Evolutionary conservation across 768 basidiomycete species (phyloP), one percentile per base, ranked within the genome.

Genomic region (Hypholoma sublateritium): DNA sequence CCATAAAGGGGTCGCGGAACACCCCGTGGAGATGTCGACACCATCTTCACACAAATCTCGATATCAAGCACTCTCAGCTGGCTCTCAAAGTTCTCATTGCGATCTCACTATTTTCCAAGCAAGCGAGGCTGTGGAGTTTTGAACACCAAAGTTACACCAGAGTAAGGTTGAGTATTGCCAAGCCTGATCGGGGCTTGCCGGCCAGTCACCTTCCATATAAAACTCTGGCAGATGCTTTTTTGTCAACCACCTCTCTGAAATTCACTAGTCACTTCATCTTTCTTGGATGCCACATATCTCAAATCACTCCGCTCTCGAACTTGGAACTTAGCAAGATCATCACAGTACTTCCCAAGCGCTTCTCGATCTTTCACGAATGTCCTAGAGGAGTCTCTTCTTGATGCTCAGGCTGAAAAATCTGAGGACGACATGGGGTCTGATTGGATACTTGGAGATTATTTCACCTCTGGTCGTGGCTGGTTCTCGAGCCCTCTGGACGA

Each of bases 221-320:
- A 32, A n/a, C n/a, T n/a, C n/a, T n/a, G n/a, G n/a, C n/a, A n/a
- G n/a, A n/a, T n/a, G n/a, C n/a, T 14, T 51, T 24, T n/a, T 8
- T 22, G 22, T 41, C 39, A 41, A 41, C 39, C 39, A 41, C 39
- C 39, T 5, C 28, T 32, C n/a, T n/a, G n/a, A n/a, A 9, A 32
- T 9, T 7, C 39, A 13, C 39, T 17, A 41, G 21, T 41, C 35
- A 41, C 22, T 9, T 16, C 24, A 13, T 16, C n/a, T 11, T 41
- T 32, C 28, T 37, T 19, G 17, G 28, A 32, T 32, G 67, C 73
- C 48, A 65, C 72, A 25, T 85, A 79, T 65, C 69, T 84, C 54
- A 67, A 75, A 51, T 74, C 70, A 50, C 67, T 85, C 22, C 78
- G 77, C 16, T 70, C 45, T 32, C 66, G 37, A 63, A 65, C 56